These are phyloP conservation scores for Cystobasidium ongulense DNA, from an alignment of 768 basidiomycete genomes.

Conservation along the genomic window DNA sequence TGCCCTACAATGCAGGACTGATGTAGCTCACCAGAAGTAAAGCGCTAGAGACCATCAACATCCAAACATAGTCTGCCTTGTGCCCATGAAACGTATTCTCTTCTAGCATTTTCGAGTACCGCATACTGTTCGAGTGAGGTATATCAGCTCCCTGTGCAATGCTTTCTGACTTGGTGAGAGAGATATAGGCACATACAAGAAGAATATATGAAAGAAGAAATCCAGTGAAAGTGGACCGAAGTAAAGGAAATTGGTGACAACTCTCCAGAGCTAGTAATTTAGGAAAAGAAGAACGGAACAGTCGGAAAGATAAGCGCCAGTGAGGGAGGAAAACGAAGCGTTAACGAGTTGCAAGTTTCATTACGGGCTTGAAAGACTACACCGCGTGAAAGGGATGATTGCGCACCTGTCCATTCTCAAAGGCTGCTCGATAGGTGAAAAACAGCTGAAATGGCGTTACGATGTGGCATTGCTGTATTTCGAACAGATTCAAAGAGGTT, in stretches of 20 bases:
- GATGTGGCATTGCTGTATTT: slow-evolving; percentile 40
- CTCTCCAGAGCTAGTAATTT: slow-evolving; percentile 28
- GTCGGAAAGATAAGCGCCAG: no score
- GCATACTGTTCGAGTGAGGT: slow-evolving; percentile 57
- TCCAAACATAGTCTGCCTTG: slow-evolving; percentile 91
- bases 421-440: slow-evolving; percentile 38
- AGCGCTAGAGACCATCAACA: slow-evolving; percentile 69
- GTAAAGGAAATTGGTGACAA: slow-evolving; percentile 49
- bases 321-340: no score
- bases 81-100: slow-evolving; percentile 88
- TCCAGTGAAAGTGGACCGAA: slow-evolving; percentile 89
- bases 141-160: neutral
- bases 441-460: slow-evolving; percentile 42
- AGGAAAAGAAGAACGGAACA: slow-evolving; percentile 6
- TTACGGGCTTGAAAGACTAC: neutral
- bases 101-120: slow-evolving; percentile 92
- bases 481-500: slow-evolving; percentile 25
- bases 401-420: slow-evolving; percentile 39
- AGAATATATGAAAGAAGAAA: slow-evolving; percentile 94
- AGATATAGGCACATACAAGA: slow-evolving; percentile 74
- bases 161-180: neutral
- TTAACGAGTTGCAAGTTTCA: no score
- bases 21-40: slow-evolving; percentile 82
- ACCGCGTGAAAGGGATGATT: no score
- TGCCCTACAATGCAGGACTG: slow-evolving; percentile 4